Evolutionary conservation across 495 filamentous ascomycete genomes (phyloP), one percentile per base, ranked within the genome.

Genomic region (Darksidea phi): DNA sequence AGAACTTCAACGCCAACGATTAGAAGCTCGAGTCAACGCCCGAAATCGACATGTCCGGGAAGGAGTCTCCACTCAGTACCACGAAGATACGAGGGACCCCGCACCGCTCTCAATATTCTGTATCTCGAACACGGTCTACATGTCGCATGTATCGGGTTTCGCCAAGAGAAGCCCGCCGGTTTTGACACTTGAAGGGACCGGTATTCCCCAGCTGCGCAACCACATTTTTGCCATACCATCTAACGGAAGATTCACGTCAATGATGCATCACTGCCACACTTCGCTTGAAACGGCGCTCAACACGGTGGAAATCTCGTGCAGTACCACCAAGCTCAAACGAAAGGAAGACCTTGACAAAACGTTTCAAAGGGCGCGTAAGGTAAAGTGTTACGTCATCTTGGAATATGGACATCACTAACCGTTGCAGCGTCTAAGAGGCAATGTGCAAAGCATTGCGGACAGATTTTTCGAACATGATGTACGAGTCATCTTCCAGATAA

Each of bases 261-360:
- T 57, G 11, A 23, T 46, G 12, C 42, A 57, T 23, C 32, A 25
- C 54, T 47, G 54, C n/a, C 20, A 26, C 23, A 46, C 4, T 21
- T 46, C 54, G 4, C 11, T 57, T 4, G 38, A 15, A 5, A 47
- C 42, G 10, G 17, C 46, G 12, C 37, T 57, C 4, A 57, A 24
- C 23, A 48, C 25, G 1, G 46, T 57, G 12, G 38, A 48, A 20
- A 46, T 57, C 10, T 55, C 42, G 7, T 46, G 38, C 23, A 34
- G 23, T 7, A 48, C 42, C 1, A n/a, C 54, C 12, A 47, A 11
- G 4, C 18, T 57, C 8, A 34, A 18, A 3, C 37, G 54, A 18
- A 57, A 57, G 21, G 54, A 57, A n/a, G 18, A 57, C 34, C 25
- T 57, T 38, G 7, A 25, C 5, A 32, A 23, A 15, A 57, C 46